phyloP scores from a whole-genome alignment of 2,329 filamentous ascomycete genomes.

The Fusarium odoratissimum region DNA sequence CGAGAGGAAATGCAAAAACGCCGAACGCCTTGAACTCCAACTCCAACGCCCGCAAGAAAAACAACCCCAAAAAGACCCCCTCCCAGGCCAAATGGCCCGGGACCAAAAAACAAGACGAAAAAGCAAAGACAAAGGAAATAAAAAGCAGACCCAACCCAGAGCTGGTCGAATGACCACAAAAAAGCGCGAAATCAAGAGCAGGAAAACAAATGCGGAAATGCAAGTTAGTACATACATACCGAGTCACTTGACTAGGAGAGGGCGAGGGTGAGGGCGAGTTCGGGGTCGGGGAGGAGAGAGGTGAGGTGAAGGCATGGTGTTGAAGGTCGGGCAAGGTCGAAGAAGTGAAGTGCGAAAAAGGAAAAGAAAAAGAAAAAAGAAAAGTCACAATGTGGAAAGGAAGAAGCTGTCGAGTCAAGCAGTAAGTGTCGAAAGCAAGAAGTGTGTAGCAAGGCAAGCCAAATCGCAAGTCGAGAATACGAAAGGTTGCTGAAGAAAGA shows the following conservation, averaged over 20 bases:
- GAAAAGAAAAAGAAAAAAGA: not conserved
- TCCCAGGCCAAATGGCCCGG: not conserved
- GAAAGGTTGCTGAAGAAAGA: constrained; percentile 1
- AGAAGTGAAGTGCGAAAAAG: not conserved
- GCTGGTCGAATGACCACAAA: not conserved
- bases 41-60: not conserved
- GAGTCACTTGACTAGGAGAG: constrained; percentile 6
- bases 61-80: not conserved
- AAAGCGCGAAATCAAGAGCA: not conserved
- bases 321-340: not conserved
- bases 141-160: not conserved
- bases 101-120: not conserved
- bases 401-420: not conserved
- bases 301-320: not conserved
- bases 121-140: not conserved
- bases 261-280: not conserved
- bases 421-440: constrained; percentile 13
- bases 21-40: not conserved
- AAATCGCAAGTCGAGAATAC: constrained; percentile 12
- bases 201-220: not conserved
- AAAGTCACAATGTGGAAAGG: not conserved
- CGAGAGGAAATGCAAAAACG: not conserved
- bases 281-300: not conserved
- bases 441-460: constrained; percentile 13
- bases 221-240: not conserved